Base-by-base conservation (phyloP, 1,139 yeast genomes). In the Suhomyces kunorum region DNA sequence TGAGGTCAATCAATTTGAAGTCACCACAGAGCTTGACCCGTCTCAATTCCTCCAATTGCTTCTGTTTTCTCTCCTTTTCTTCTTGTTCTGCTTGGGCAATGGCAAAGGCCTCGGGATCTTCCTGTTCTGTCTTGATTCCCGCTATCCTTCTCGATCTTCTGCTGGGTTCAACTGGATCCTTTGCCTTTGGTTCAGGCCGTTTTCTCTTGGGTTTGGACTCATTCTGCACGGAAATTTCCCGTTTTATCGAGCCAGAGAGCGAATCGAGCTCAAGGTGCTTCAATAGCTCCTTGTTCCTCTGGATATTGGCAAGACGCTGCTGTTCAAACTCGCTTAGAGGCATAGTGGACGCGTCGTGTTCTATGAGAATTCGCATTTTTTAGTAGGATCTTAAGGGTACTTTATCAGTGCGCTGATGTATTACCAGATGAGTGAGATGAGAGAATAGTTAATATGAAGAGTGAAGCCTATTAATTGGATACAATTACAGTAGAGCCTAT, bases 91-190 rank as follows among this genome's bases (percentile, higher is more conserved):
- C 67, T 50, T 57, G 62, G 46, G 59, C 48, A 43, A 49, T 64
- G 55, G 54, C 48, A 45, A 46, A 61, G 47, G 62, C 78, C 38
- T 64, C 71, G 1, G 71, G 63, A 42, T 71, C 62, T 32, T 66
- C 54, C 8, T 46, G 64, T 40, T 70, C 76, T 31, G 68, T 59
- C 43, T 69, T 67, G 2, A 81, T 78, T 1, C 90, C 90, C 2
- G 85, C 85, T 27, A 83, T 52, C 49, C 92, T 67, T 45, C 83
- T 68, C 0, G 89, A 83, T 48, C 87, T 67, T 59, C 88, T 68
- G 3, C 79, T 66, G 0, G 89, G 87, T 31, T 66, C 62, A 3
- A 56, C 46, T 2, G 62, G 60, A 23, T 63, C 66, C 19, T 45
- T 53, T 40, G 59, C 61, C 56, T 49, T 16, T 48, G 42, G 39